These are phyloP conservation scores for Podila horticola DNA, from an alignment of 192 early-diverging fungal genomes.

Conservation along the genomic window DNA sequence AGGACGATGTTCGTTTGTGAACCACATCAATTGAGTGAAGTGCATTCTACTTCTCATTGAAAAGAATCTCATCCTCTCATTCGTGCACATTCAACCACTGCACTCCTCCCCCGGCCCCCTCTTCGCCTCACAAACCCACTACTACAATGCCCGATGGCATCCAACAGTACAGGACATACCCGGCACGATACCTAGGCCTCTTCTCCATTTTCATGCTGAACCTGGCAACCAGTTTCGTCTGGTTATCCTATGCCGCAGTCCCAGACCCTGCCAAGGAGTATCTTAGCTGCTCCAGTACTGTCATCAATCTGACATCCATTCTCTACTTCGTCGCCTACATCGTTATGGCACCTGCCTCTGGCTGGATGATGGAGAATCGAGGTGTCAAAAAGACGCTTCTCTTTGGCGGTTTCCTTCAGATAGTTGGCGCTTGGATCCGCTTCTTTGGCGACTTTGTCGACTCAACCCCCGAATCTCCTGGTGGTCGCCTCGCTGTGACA, in stretches of 20 bases:
- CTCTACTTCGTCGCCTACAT: conserved; percentile 56
- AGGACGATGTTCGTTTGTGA: no score
- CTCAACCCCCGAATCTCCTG: conserved; percentile 22
- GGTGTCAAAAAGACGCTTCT: conserved; percentile 55
- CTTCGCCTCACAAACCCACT: neutral
- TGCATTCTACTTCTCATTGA: no score
- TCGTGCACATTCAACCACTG: neutral
- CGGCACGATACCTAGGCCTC: conserved; percentile 53
- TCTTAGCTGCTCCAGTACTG: conserved; percentile 34
- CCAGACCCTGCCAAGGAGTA: conserved; percentile 50
- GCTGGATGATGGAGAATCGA: conserved; percentile 54
- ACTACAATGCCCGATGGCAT: neutral
- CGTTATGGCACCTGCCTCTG: conserved; percentile 51
- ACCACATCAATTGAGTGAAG: no score
- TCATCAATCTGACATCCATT: conserved; percentile 57
- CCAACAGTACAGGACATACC: conserved; percentile 48
- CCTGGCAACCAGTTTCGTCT: conserved; percentile 55
- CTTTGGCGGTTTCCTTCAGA: conserved; percentile 50
- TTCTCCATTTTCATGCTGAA: conserved; percentile 57
- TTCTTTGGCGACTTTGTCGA: conserved; percentile 54
- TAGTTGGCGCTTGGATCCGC: conserved; percentile 57
- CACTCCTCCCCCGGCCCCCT: neutral
- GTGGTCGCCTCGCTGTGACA: conserved; percentile 52
- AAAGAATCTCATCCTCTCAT: no score
- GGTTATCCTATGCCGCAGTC: conserved; percentile 61